Percentiles rank a stretch among this genome's conserved stretches.
These are phyloP conservation scores for Peronosclerospora sorghi DNA, from an alignment of 352 stramenopile species.

Conservation along the genomic window DNA sequence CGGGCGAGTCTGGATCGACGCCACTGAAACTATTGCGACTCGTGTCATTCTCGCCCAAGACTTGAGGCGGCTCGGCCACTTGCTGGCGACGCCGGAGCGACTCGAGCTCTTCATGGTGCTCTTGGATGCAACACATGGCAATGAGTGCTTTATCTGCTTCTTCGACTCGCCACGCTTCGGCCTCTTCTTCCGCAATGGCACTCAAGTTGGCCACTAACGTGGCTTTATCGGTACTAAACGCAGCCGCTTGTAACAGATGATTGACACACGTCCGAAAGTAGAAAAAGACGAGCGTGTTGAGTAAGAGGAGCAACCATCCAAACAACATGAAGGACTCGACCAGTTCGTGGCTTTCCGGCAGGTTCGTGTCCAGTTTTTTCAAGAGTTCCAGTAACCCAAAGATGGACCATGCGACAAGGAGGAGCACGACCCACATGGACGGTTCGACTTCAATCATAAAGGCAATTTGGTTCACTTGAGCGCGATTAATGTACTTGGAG, in stretches of 20 bases:
- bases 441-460: conserved; percentile 72
- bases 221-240: conserved; percentile 11
- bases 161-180: conserved; percentile 9
- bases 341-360: conserved; percentile 18
- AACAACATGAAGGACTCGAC: conserved; percentile 27
- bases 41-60: not conserved
- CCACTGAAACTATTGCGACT: conserved; percentile 1
- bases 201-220: conserved; percentile 6
- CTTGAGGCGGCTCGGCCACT: conserved; percentile 4
- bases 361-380: conserved; percentile 2
- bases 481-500: conserved; percentile 61
- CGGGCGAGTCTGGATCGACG: conserved; percentile 2
- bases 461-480: conserved; percentile 69
- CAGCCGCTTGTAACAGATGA: conserved; percentile 23
- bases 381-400: conserved; percentile 12
- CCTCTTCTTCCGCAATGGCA: conserved; percentile 15
- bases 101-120: conserved; percentile 16
- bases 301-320: conserved; percentile 19
- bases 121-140: conserved; percentile 11
- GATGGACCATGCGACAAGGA: conserved; percentile 34
- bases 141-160: conserved; percentile 9
- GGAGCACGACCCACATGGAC: conserved; percentile 48
- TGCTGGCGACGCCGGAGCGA: conserved; percentile 13
- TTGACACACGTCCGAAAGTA: conserved; percentile 29
- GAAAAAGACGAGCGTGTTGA: conserved; percentile 22